Conservation (phyloP, 140 eudicot species). For the Stevia rebaudiana region DNA sequence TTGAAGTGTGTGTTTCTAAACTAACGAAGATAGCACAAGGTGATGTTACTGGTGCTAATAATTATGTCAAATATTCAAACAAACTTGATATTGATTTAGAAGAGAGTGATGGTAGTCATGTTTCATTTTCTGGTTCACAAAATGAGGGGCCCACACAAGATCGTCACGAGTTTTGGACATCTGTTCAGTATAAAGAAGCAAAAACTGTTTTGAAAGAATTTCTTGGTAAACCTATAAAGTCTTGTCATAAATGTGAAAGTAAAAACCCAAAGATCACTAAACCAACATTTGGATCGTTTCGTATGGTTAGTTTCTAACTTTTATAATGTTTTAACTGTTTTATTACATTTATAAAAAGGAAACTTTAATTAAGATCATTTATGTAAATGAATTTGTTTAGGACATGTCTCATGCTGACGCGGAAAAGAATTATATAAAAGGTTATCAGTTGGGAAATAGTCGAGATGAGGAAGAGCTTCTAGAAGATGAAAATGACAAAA, state of each 20-base stretch:
- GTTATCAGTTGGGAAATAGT: constrained; percentile 24
- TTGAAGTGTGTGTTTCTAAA: constrained; percentile 45
- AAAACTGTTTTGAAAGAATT: constrained; percentile 51
- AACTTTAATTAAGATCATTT: neutral
- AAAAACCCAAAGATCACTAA: constrained; percentile 61
- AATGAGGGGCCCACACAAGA: constrained; percentile 20
- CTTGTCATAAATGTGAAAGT: constrained; percentile 44
- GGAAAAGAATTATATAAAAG: constrained; percentile 39
- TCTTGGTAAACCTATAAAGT: constrained; percentile 16
- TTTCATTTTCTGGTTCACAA: constrained; percentile 31
- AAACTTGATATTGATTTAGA: constrained; percentile 34
- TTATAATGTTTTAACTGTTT: neutral
- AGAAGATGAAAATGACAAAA: constrained; percentile 36
- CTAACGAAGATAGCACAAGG: constrained; percentile 55
- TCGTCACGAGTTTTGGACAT: constrained; percentile 49
- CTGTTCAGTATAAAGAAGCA: constrained; percentile 76
- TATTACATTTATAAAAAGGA: neutral
- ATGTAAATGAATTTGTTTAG: constrained; percentile 15
- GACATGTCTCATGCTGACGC: constrained; percentile 26
- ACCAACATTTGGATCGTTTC: constrained; percentile 78
- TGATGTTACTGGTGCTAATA: constrained; percentile 67
- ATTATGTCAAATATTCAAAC: constrained; percentile 23
- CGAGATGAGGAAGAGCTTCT: constrained; percentile 28
- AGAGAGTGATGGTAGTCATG: constrained; percentile 54
- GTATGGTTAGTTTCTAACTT: constrained; percentile 47